Percentiles rank a stretch among this genome's conserved stretches.
These are phyloP conservation scores for Fusarium mangiferae DNA, from an alignment of 2,329 filamentous ascomycete species.

Conservation along the genomic window DNA sequence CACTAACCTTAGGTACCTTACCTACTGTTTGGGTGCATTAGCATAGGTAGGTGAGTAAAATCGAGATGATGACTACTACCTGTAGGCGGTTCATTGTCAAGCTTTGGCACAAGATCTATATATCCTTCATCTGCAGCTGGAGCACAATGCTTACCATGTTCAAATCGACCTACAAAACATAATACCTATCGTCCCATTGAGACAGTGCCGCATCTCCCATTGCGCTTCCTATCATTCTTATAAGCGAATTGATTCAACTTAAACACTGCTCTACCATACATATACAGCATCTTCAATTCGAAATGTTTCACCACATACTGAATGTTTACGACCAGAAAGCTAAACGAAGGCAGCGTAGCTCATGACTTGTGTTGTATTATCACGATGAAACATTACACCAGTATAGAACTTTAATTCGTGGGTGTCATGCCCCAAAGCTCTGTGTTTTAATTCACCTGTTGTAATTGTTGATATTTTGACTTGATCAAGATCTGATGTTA, in stretches of 20 bases:
- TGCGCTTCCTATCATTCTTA: not conserved
- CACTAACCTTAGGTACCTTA: not conserved
- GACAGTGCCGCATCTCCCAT: not conserved
- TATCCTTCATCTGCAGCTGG: not conserved
- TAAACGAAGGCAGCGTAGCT: not conserved
- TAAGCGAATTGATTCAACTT: not conserved
- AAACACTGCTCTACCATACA: not conserved
- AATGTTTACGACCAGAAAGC: not conserved
- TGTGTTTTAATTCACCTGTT: not conserved
- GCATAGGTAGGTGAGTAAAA: not conserved
- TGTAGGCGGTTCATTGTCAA: not conserved
- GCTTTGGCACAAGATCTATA: not conserved
- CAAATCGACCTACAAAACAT: not conserved
- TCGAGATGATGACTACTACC: not conserved
- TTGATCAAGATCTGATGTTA: conserved; percentile 21
- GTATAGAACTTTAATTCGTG: not conserved
- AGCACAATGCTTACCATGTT: not conserved
- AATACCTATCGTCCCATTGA: not conserved
- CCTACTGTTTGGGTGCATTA: not conserved
- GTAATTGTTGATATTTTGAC: not conserved
- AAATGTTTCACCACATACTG: not conserved
- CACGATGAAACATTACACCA: not conserved
- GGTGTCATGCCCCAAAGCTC: not conserved
- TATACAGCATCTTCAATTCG: not conserved
- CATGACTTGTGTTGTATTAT: not conserved